Evolutionary conservation across 805 yeast genomes (phyloP).

Genomic region (Candida ortonii): DNA sequence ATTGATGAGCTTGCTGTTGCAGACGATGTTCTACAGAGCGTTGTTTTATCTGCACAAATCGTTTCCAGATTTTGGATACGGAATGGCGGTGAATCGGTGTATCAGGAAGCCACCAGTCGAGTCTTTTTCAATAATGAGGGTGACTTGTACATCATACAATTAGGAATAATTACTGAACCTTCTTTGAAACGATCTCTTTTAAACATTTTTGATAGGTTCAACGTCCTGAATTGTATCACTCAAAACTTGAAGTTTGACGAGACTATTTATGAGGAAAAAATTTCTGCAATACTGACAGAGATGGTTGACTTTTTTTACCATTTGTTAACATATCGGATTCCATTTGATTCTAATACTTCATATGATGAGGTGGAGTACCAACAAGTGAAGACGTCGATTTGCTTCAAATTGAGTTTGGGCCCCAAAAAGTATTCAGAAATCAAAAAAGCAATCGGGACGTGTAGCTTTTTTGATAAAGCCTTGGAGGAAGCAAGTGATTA

Average conservation of each 20-base stretch:
- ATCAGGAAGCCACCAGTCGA: constrained; percentile 22
- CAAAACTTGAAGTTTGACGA: constrained; percentile 22
- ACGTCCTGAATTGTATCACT: constrained; percentile 33
- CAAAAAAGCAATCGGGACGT: constrained; percentile 25
- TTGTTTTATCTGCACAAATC: constrained; percentile 61
- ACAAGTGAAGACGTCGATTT: constrained; percentile 39
- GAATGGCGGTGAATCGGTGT: constrained; percentile 50
- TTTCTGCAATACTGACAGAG: constrained; percentile 41
- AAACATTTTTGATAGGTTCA: constrained; percentile 56
- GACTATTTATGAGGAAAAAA: constrained; percentile 48
- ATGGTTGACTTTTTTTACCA: constrained; percentile 44
- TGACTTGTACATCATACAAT: constrained; percentile 46
- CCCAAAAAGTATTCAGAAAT: constrained; percentile 56
- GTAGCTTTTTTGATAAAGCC: constrained; percentile 44
- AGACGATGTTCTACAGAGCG: constrained; percentile 56
- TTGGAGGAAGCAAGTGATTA: constrained; percentile 59
- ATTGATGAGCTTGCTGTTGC: constrained; percentile 46
- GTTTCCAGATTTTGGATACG: constrained; percentile 70
- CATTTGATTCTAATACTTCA: constrained; percentile 24
- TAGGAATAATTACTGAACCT: constrained; percentile 39
- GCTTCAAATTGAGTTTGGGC: constrained; percentile 48
- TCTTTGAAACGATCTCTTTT: constrained; percentile 34
- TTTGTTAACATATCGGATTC: constrained; percentile 34
- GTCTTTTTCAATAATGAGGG: constrained; percentile 31
- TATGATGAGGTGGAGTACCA: constrained; percentile 15